Conservation (phyloP, 2,329 filamentous ascomycete genomes). For the Cyphellophora attinorum region DNA sequence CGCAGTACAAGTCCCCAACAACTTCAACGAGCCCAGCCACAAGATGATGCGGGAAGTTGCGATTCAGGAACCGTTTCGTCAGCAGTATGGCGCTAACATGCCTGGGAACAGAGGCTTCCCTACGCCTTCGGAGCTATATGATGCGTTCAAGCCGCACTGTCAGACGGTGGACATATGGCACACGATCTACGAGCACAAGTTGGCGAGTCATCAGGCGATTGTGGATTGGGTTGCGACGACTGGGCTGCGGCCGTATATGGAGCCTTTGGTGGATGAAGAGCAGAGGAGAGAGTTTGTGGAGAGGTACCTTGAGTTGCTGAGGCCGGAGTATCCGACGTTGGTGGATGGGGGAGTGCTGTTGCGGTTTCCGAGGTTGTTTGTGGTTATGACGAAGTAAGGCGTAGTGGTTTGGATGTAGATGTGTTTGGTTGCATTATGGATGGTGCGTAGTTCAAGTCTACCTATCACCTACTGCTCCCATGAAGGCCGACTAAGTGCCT, state of each 20-base stretch:
- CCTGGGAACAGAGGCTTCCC: slow-evolving; percentile 38
- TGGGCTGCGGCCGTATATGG: slow-evolving; percentile 46
- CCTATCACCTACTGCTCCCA: no score
- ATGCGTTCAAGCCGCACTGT: slow-evolving; percentile 36
- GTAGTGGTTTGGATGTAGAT: no score
- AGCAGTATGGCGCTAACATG: slow-evolving; percentile 15
- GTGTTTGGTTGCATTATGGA: no score
- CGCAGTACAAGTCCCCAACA: slow-evolving; percentile 47
- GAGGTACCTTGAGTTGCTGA: slow-evolving; percentile 38
- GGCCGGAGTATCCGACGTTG: slow-evolving; percentile 33
- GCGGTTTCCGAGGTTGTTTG: slow-evolving; percentile 47
- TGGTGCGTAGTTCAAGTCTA: no score
- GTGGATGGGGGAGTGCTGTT: slow-evolving; percentile 46
- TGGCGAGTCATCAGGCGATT: slow-evolving; percentile 40
- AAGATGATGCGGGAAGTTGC: slow-evolving; percentile 39
- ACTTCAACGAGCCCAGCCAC: slow-evolving; percentile 41
- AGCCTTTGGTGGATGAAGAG: slow-evolving; percentile 34
- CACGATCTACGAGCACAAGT: slow-evolving; percentile 43
- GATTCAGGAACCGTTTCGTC: slow-evolving; percentile 28
- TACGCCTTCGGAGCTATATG: slow-evolving; percentile 37
- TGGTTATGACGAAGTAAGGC: slow-evolving; percentile 35
- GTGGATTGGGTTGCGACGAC: slow-evolving; percentile 53
- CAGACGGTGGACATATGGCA: slow-evolving; percentile 43
- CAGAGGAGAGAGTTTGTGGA: slow-evolving; percentile 33
- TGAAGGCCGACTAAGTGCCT: no score